Conservation (phyloP, 2,329 filamentous ascomycete species). For the Drechslerella coelobrocha region DNA sequence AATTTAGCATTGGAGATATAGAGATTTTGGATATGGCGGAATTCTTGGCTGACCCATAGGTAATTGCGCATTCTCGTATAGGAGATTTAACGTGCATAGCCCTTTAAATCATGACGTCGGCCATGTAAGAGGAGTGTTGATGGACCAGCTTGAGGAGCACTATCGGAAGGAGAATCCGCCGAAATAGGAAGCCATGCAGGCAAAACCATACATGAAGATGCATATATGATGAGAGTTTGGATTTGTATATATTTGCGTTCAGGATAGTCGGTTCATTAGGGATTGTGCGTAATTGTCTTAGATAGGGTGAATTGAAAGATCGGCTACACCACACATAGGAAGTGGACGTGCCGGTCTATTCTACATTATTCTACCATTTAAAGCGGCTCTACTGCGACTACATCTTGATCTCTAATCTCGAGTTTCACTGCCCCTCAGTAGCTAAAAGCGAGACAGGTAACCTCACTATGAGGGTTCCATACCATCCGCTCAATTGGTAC, state of each 20-base stretch:
- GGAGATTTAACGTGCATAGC: slow-evolving; percentile 38
- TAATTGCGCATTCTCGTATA: slow-evolving; percentile 4
- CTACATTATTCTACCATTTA: too few species aligned
- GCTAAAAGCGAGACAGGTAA: too few species aligned
- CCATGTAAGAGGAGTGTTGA: slow-evolving; percentile 41
- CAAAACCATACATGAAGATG: too few species aligned
- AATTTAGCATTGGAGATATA: too few species aligned
- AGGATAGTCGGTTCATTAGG: neutral
- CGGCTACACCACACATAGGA: neutral
- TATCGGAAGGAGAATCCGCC: slow-evolving; percentile 48
- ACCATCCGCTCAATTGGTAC: neutral
- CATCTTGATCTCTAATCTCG: too few species aligned
- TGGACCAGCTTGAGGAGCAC: slow-evolving; percentile 44
- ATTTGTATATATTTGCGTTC: slow-evolving; percentile 35
- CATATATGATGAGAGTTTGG: neutral
- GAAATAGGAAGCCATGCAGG: slow-evolving; percentile 35
- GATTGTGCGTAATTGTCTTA: neutral
- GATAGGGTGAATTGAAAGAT: slow-evolving; percentile 5
- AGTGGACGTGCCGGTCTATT: too few species aligned
- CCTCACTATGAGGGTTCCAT: too few species aligned
- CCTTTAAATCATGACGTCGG: slow-evolving; percentile 35
- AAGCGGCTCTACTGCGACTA: too few species aligned
- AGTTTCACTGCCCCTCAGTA: too few species aligned
- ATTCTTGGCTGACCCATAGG: slow-evolving; percentile 5
- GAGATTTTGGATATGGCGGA: neutral